Evolutionary conservation across 768 basidiomycete genomes (phyloP), one percentile per base, ranked within the genome.

Genomic region (Xanthoconium purpureum): DNA sequence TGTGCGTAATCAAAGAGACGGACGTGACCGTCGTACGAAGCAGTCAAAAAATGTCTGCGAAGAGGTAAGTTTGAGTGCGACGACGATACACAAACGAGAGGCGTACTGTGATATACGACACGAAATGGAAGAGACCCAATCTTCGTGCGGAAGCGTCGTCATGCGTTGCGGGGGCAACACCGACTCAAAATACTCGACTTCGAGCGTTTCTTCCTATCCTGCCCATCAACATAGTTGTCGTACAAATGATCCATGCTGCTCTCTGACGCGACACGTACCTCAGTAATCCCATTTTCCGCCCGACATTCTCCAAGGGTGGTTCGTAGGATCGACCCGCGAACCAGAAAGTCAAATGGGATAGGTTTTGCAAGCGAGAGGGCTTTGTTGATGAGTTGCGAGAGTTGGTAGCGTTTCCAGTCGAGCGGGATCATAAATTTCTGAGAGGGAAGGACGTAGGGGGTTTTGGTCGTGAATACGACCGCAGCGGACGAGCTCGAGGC

Each of bases 381-480:
- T 67, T 97, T 97, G 77, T 99, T 99, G 56, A 99, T 85, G 42
- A 98, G 87, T 58, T 98, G 94, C 1, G 95, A 98, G 33, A 99
- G 87, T 65, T 98, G 96, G 71, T 90, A 98, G n/a, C 96, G 85
- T 55, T 81, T 84, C 94, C 94, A 98, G 71, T 82, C 75, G 1
- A 85, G 78, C 2, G 97, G 96, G 15, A 98, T 87, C 84, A 97
- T 86, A 69, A 93, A 98, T 66, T 92, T 93, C 70, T 94, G 91
- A 1, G 85, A 79, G 89, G 64, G 64, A 12, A 65, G 54, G 12
- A 50, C 54, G 54, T 67, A 65, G 2, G 56, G 39, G 13, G 64
- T 50, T 38, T 61, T 64, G n/a, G 64, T 65, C 2, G 62, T 58
- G 52, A 65, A 61, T 9, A 52, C 20, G 30, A 65, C 56, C 17